Evolutionary conservation across 305 asterid genomes (phyloP), one percentile per base, ranked within the genome.

Genomic region (Caryopteris hybrid): DNA sequence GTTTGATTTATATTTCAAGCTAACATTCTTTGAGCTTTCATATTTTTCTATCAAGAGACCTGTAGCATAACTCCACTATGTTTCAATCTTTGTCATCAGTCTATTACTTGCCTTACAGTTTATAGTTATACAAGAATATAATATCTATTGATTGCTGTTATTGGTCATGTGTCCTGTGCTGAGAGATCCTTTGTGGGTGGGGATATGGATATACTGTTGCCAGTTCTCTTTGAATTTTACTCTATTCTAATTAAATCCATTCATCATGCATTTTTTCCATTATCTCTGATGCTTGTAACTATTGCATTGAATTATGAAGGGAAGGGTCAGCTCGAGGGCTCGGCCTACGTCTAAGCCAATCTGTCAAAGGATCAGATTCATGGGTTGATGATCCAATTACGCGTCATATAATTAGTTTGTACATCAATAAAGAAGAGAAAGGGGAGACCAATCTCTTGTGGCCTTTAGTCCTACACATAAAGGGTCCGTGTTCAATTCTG

Each of bases 331-430:
- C 84, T 70, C 88, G 97, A 70, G 99, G 99, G 46, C 88, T 66
- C 39, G 99, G 99, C 66, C 66, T 90, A 69, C 86, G 97, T 56
- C 69, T 83, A 66, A 83, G 81, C 74, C 95, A 81, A 48, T 88
- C 97, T 57, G 85, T 78, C 80, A 85, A 85, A 78, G 99, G 97
- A 61, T 90, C 95, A 68, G 99, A 93, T 79, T 93, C 97, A 41
- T 93, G 97, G 99, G 87, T 90, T 54, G 99, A 93, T 79, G 99
- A 93, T 78, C 99, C 99, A 61, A 88, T 93, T 69, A 87, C 92
- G 17, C 95, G 95, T 46, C 92, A 91, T 78, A 74, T 93, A 38
- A 85, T 88, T 64, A 88, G 97, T 69, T 76, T 93, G 61, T 14
- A 68, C 80, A 74, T 85, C 70, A 73, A 73, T 52, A 77, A 74